Percentiles rank a stretch among this genome's conserved stretches.
Conservation (phyloP, 139 green algal genomes). For the Trebouxia sp. region DNA sequence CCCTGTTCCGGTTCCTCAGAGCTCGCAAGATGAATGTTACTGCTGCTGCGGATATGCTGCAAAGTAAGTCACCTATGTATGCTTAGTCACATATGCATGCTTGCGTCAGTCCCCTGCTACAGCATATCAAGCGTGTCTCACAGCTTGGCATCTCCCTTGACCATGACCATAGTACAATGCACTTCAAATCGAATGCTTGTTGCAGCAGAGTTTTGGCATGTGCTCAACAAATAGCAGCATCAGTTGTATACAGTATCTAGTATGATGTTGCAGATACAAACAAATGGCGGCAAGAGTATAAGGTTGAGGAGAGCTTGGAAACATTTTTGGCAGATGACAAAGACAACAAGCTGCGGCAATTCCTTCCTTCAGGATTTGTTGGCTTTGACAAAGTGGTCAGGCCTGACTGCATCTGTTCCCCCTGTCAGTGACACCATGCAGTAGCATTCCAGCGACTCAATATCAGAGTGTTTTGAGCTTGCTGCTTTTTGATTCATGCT, state of each 20-base stretch:
- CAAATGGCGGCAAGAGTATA: conserved; percentile 16
- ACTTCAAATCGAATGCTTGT: too few species aligned
- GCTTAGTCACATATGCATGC: not conserved
- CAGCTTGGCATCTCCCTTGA: not conserved
- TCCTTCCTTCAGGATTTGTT: conserved; percentile 24
- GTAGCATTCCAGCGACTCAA: not conserved
- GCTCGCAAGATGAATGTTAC: conserved; percentile 18
- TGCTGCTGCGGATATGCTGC: conserved; percentile 24
- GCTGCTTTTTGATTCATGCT: too few species aligned
- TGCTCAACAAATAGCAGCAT: too few species aligned
- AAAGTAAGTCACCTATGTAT: conserved; percentile 21
- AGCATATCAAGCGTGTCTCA: too few species aligned
- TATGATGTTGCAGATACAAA: conserved; percentile 27
- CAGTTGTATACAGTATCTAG: too few species aligned
- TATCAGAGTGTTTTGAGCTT: not conserved
- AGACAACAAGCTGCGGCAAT: conserved; percentile 10
- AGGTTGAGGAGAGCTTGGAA: conserved; percentile 19
- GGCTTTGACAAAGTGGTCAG: conserved; percentile 30
- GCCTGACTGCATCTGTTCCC: too few species aligned
- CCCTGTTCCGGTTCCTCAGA: conserved; percentile 13
- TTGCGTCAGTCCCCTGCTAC: too few species aligned
- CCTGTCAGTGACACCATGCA: too few species aligned
- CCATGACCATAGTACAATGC: not conserved
- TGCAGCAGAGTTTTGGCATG: too few species aligned
- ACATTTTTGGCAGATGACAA: conserved; percentile 30